Evolutionary conservation across 1,284 basidiomycete species (phyloP), one percentile per base, ranked within the genome.

Genomic region (Fistulina hepatica): DNA sequence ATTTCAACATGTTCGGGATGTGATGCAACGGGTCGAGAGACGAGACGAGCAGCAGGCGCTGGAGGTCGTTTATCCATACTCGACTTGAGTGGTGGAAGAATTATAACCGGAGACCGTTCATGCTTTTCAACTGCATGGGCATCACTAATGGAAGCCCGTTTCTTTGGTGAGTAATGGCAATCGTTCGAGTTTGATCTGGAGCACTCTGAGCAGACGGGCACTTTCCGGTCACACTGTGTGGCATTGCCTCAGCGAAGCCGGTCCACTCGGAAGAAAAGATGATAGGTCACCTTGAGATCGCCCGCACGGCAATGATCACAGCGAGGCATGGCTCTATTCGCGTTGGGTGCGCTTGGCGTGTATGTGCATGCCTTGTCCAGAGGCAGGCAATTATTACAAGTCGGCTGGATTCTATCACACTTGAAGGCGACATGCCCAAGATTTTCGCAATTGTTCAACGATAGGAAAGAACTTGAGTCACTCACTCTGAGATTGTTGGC

Each of bases 371-470:
- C 73, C 45, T 67, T 63, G 11, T 70, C 67, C 40, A 64, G 65
- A 8, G 67, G 78, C n/a, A 69, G 65, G 44, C 78, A 81, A 50
- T 81, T 72, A 49, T 80, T 80, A 52, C 78, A 81, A n/a, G 66
- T 66, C 28, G 78, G 78, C 33, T 76, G 62, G 22, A 76, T 71
- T 44, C 79, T 69, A 54, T 81, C 79, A 50, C 78, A 81, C 78
- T 81, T 44, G 21, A 42, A 23, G 20, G 25, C 25, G 8, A 16
- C 44, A n/a, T n/a, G n/a, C n/a, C n/a, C n/a, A n/a, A n/a, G n/a
- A n/a, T n/a, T n/a, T n/a, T n/a, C n/a, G n/a, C n/a, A n/a, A n/a
- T n/a, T n/a, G n/a, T n/a, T n/a, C n/a, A n/a, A n/a, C n/a, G n/a
- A n/a, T n/a, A n/a, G n/a, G n/a, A n/a, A n/a, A n/a, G n/a, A n/a